Conservation (phyloP, 2,329 filamentous ascomycete species). For the Xylariaceae sp. region DNA sequence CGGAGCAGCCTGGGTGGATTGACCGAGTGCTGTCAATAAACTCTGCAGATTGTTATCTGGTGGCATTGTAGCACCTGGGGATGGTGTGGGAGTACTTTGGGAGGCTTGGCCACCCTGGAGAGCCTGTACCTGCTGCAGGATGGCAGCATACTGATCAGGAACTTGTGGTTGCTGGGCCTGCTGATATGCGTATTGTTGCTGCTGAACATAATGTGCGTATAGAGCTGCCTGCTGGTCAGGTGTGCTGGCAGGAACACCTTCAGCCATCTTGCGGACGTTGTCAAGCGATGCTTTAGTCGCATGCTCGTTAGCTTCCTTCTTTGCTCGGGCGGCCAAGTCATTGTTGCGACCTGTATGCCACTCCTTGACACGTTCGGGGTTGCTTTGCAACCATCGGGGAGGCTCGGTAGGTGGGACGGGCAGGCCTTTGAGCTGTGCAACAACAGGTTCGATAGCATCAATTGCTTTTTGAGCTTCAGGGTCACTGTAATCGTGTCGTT, state of each 20-base stretch:
- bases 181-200: conserved; percentile 11
- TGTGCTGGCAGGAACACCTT: conserved; percentile 2
- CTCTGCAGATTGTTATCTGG: conserved; percentile 20
- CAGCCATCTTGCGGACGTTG: conserved; percentile 24
- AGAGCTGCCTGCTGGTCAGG: conserved; percentile 5
- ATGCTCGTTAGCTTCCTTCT: conserved; percentile 34
- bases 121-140: conserved; percentile 23
- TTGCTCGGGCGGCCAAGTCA: conserved; percentile 33
- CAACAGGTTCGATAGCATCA: conserved; percentile 38
- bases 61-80: conserved; percentile 9
- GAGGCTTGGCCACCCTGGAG: conserved; percentile 15
- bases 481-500: conserved; percentile 38
- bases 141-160: conserved; percentile 16
- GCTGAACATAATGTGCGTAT: conserved; percentile 7
- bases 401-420: conserved; percentile 47
- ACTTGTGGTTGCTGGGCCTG: conserved; percentile 12
- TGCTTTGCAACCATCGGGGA: conserved; percentile 46
- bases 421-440: conserved; percentile 38
- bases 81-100: conserved; percentile 11
- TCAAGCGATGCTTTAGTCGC: conserved; percentile 31
- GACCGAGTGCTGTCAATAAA: conserved; percentile 21
- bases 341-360: conserved; percentile 50
- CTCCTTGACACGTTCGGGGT: conserved; percentile 42
- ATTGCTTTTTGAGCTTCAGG: conserved; percentile 38
- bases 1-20: conserved; percentile 4